phyloP scores from a whole-genome alignment of 73 alveolate species.

The Paramecium biaurelia region DNA sequence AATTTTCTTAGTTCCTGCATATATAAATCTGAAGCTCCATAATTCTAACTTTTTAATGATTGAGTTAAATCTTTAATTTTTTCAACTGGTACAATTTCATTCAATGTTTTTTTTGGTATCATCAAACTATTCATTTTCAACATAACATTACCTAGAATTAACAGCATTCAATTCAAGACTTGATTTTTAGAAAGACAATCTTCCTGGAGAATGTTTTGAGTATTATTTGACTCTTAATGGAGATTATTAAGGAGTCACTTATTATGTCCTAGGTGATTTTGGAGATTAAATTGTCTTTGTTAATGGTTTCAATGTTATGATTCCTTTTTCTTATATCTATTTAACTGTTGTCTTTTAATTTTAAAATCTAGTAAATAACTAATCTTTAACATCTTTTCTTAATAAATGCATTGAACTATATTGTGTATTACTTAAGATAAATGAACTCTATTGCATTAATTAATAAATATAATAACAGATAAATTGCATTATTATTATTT shows the following conservation, averaged over 20 bases:
- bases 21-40: background rate
- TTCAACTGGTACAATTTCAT: constrained; percentile 18
- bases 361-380: background rate
- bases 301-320: background rate
- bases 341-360: background rate
- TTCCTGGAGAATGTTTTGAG: constrained; percentile 1
- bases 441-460: background rate
- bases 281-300: background rate
- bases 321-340: background rate
- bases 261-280: constrained; percentile 11
- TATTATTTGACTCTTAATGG: background rate
- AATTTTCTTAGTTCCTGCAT: background rate
- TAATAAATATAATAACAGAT: background rate
- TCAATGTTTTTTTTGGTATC: background rate
- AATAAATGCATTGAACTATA: background rate
- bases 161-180: background rate
- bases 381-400: background rate
- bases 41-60: background rate
- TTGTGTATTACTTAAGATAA: background rate
- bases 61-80: background rate
- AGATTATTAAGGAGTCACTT: background rate
- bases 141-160: background rate
- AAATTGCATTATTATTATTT: background rate
- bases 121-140: background rate
- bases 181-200: background rate